Conservation (phyloP, 192 early-diverging fungal genomes). For the Mortierella antarctica region DNA sequence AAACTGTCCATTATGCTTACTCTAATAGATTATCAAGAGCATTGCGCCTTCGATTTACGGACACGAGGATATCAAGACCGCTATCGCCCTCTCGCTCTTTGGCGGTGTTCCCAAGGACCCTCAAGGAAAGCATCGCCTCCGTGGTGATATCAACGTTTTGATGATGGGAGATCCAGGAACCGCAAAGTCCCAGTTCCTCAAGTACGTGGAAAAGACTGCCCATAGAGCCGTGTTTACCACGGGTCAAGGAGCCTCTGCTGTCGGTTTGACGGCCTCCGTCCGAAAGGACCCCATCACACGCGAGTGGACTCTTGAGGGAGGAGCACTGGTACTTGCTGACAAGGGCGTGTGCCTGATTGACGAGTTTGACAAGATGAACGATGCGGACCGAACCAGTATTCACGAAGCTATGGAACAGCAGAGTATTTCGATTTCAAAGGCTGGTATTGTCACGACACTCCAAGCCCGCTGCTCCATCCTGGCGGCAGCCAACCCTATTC, state of each 20-base stretch:
- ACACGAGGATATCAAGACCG: slow-evolving; percentile 97
- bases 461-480: slow-evolving; percentile 86
- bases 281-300: slow-evolving; percentile 87
- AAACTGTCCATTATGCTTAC: neutral
- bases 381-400: slow-evolving; percentile 91
- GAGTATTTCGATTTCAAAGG: slow-evolving; percentile 89
- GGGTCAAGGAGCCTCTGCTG: slow-evolving; percentile 87
- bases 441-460: slow-evolving; percentile 87
- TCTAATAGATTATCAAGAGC: slow-evolving; percentile 83
- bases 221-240: slow-evolving; percentile 89
- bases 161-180: slow-evolving; percentile 92
- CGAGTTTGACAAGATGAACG: slow-evolving; percentile 95
- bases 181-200: slow-evolving; percentile 88
- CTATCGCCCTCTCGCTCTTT: slow-evolving; percentile 93
- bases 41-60: slow-evolving; percentile 99
- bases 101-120: slow-evolving; percentile 97
- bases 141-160: slow-evolving; percentile 98
- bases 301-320: slow-evolving; percentile 91
- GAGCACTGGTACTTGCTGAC: slow-evolving; percentile 90
- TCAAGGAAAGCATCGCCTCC: slow-evolving; percentile 91
- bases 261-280: slow-evolving; percentile 87
- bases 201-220: slow-evolving; percentile 87
- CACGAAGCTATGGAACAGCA: slow-evolving; percentile 97
- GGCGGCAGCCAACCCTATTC: slow-evolving; percentile 87
- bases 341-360: slow-evolving; percentile 89